These are phyloP conservation scores for Cutaneotrichosporon sp. DNA, from an alignment of 1,284 basidiomycete species.

Conservation along the genomic window DNA sequence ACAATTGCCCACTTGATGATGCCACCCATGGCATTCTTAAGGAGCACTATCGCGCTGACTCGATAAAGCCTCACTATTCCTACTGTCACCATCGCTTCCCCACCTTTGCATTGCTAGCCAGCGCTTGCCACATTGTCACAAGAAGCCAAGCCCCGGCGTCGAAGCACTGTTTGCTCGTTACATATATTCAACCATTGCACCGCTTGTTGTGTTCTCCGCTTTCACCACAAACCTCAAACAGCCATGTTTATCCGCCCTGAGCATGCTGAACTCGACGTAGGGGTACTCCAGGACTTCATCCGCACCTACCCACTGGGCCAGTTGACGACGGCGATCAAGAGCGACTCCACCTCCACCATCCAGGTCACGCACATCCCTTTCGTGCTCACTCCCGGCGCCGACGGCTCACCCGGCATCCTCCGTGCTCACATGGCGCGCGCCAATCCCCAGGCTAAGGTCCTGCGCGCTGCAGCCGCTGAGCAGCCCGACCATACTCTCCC, in stretches of 20 bases:
- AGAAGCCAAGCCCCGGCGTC: too few relatives aligned
- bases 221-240: not conserved
- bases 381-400: slow-evolving; percentile 37
- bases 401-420: slow-evolving; percentile 19
- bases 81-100: too few relatives aligned
- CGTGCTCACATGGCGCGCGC: slow-evolving; percentile 46
- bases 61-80: too few relatives aligned
- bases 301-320: slow-evolving; percentile 49
- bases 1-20: too few relatives aligned
- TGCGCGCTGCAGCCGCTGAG: slow-evolving; percentile 22
- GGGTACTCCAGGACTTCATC: slow-evolving; percentile 47
- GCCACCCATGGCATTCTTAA: too few relatives aligned
- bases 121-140: too few relatives aligned
- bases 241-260: slow-evolving; percentile 51
- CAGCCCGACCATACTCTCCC: slow-evolving; percentile 9
- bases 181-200: too few relatives aligned
- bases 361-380: slow-evolving; percentile 52
- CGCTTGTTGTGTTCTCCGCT: not conserved
- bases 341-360: slow-evolving; percentile 35
- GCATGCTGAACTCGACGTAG: slow-evolving; percentile 49
- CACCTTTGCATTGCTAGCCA: too few relatives aligned
- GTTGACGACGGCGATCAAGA: slow-evolving; percentile 48
- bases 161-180: too few relatives aligned
- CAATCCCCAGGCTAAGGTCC: slow-evolving; percentile 44
- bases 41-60: too few relatives aligned